These are phyloP conservation scores for Flaveria bidentis DNA, from an alignment of 129 eudicot species.

Conservation along the genomic window DNA sequence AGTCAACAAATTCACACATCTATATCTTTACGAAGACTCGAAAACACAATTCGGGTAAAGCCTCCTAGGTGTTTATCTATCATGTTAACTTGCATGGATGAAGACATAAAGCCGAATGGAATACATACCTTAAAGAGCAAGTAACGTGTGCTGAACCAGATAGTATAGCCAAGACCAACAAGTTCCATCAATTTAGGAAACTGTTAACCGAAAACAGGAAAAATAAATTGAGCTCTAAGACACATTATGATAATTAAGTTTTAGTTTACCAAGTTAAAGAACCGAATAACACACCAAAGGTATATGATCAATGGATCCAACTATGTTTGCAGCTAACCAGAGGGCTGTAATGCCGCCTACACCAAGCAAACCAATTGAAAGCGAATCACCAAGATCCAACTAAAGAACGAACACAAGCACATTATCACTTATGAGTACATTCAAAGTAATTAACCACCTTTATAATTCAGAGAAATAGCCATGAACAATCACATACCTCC, in stretches of 20 bases:
- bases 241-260: slow-evolving; percentile 5
- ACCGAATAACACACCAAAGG: slow-evolving; percentile 57
- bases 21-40: neutral
- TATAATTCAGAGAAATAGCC: neutral
- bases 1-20: neutral
- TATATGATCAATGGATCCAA: slow-evolving; percentile 75
- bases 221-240: slow-evolving; percentile 3
- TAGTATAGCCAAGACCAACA: slow-evolving; percentile 75
- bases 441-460: neutral
- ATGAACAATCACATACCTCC: slow-evolving; percentile 39
- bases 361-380: slow-evolving; percentile 55
- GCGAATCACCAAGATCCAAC: slow-evolving; percentile 60
- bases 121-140: slow-evolving; percentile 71
- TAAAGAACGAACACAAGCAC: slow-evolving; percentile 27
- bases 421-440: neutral
- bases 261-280: slow-evolving; percentile 20
- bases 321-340: slow-evolving; percentile 64
- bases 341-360: slow-evolving; percentile 54
- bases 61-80: neutral
- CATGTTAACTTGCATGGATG: neutral
- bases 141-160: slow-evolving; percentile 85
- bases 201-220: slow-evolving; percentile 35
- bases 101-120: neutral
- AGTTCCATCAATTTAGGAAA: slow-evolving; percentile 83
- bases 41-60: neutral